Evolutionary conservation across 1,284 basidiomycete genomes (phyloP), one percentile per base, ranked within the genome.

Genomic region (Sporisorium iseilematis-ciliati): DNA sequence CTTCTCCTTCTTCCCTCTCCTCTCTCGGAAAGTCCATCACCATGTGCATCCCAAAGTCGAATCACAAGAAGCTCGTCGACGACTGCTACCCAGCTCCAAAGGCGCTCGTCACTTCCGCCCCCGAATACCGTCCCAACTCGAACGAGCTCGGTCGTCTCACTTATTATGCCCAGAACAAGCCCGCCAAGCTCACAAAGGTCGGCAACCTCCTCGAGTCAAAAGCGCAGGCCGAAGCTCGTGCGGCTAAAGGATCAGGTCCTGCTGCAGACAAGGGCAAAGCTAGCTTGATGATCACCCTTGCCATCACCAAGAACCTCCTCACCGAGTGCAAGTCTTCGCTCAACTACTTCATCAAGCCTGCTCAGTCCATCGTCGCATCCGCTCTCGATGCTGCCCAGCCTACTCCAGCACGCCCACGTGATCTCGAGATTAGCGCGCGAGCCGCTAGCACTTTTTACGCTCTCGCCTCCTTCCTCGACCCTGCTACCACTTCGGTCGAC

Each of bases 381-480:
- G 91, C 92, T 0, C 87, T 98, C 62, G 84, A 88, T 65, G 86
- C 89, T 10, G 84, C 93, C 65, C 87, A 90, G 48, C 46, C 65
- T 43, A 64, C 59, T 25, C 46, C 70, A 3, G 58, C 54, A 26
- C 65, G 65, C 21, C 61, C 56, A 41, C 70, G 84, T 72, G 95
- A 99, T 85, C 86, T 95, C 31, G 96, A 97, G 84, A 90, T 97
- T 26, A 88, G 90, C 55, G 92, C 92, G 2, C 90, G 93, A 77
- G 91, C 92, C 7, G 93, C 94, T 10, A 92, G 89, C 80, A 89
- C 94, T 67, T 95, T 98, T 81, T 92, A 91, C 14, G 92, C 94
- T 0, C 94, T 94, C 90, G 92, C 93, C n/a, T 95, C 93, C 7
- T 96, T 91, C 80, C 93, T 94, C 8, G 92, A 95, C 77, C 93